Conservation (phyloP, 352 stramenopile species). For the Globisporangium irregulare region DNA sequence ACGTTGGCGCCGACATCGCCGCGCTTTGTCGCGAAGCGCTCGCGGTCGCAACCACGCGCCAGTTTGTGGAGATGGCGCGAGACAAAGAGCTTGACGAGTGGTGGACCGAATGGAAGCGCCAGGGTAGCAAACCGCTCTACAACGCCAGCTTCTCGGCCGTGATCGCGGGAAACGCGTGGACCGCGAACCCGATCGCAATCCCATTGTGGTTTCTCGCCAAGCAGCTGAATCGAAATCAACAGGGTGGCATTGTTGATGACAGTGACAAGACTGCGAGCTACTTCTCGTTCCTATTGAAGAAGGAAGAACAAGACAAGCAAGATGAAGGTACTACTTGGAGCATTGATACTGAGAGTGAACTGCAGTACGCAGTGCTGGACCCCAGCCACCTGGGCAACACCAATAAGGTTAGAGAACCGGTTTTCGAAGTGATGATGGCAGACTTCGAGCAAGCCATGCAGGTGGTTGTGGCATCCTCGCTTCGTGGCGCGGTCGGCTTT, state of each 20-base stretch:
- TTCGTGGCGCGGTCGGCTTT: conserved; percentile 57
- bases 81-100: conserved; percentile 51
- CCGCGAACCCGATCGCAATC: conserved; percentile 53
- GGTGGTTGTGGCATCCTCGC: conserved; percentile 56
- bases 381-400: background rate
- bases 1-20: conserved; percentile 81
- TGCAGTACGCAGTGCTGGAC: background rate
- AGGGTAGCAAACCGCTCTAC: conserved; percentile 29
- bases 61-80: conserved; percentile 52
- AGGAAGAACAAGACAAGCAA: background rate
- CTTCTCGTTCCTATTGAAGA: conserved; percentile 46
- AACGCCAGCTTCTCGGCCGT: conserved; percentile 39
- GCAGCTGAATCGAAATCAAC: conserved; percentile 15
- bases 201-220: conserved; percentile 68
- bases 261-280: conserved; percentile 16
- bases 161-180: conserved; percentile 55
- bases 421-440: conserved; percentile 56
- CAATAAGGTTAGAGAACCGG: background rate
- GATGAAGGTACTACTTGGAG: background rate
- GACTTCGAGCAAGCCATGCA: conserved; percentile 82
- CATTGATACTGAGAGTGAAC: background rate
- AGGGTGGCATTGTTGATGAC: background rate
- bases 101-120: conserved; percentile 60
- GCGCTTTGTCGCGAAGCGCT: conserved; percentile 71
- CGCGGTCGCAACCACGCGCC: conserved; percentile 58